Evolutionary conservation across 1,284 basidiomycete genomes (phyloP).

Genomic region (Microbotryomycetes sp.): DNA sequence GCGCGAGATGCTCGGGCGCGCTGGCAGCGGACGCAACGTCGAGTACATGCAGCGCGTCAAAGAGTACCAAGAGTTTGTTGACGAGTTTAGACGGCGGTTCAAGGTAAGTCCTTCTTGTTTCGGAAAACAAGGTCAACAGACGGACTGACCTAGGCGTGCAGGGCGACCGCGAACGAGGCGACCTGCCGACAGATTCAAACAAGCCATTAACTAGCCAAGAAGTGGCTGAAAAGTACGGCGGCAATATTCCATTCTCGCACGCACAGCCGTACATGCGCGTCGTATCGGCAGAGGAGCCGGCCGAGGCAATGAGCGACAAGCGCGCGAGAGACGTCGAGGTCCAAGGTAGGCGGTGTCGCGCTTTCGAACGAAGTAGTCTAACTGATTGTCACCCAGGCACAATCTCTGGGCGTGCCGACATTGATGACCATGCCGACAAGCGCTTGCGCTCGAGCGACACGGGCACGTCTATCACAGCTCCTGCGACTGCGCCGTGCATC

Average conservation of each 20-base stretch:
- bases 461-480: not conserved
- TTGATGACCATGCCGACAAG: constrained; percentile 1
- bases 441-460: not conserved
- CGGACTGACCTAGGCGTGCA: constrained; percentile 7
- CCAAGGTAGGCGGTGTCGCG: constrained; percentile 2
- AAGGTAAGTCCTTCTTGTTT: constrained; percentile 46
- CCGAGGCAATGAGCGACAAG: constrained; percentile 8
- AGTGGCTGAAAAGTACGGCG: constrained; percentile 28
- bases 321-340: constrained; percentile 12
- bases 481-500: not conserved
- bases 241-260: constrained; percentile 43
- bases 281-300: constrained; percentile 22
- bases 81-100: constrained; percentile 60
- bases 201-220: constrained; percentile 25
- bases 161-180: constrained; percentile 23
- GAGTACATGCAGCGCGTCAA: constrained; percentile 46
- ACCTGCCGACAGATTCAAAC: constrained; percentile 19
- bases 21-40: constrained; percentile 20
- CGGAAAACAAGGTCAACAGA: constrained; percentile 11
- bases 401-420: not conserved
- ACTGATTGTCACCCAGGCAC: not conserved
- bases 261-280: constrained; percentile 43
- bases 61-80: constrained; percentile 56
- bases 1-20: constrained; percentile 58
- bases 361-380: not conserved